Evolutionary conservation across 2,329 filamentous ascomycete genomes (phyloP).

Genomic region (Pseudocercospora fijiensis): DNA sequence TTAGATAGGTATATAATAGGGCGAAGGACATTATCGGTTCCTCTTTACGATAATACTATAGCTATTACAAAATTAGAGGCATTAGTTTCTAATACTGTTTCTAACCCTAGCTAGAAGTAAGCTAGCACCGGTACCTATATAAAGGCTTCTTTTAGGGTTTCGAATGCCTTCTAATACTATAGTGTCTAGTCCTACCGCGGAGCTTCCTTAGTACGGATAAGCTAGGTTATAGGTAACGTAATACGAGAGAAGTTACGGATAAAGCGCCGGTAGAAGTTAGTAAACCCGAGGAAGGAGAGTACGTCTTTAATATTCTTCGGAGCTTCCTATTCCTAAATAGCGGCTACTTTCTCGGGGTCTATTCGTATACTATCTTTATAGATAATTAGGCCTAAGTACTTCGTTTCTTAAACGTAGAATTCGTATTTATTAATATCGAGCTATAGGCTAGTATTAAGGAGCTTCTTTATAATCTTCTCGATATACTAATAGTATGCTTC

Average conservation of each 20-base stretch:
- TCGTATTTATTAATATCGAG: constrained; percentile 27
- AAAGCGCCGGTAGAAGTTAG: no score
- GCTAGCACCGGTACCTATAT: not conserved
- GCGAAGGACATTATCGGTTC: not conserved
- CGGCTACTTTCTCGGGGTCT: constrained; percentile 19
- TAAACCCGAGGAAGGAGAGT: no score
- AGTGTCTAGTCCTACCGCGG: constrained; percentile 5
- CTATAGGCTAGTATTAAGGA: constrained; percentile 15
- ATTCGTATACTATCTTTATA: constrained; percentile 15
- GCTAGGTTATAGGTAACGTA: no score
- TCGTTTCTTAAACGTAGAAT: constrained; percentile 23
- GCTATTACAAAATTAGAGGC: not conserved
- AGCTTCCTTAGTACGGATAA: constrained; percentile 17
- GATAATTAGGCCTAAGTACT: constrained; percentile 28
- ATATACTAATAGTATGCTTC: constrained; percentile 24
- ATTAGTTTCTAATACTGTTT: constrained; percentile 2
- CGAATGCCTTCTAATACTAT: not conserved
- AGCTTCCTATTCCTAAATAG: constrained; percentile 19
- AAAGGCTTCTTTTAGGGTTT: constrained; percentile 3
- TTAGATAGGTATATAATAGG: constrained; percentile 12
- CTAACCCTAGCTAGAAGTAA: not conserved
- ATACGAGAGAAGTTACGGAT: no score
- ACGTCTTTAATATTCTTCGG: not conserved
- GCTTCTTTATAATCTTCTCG: constrained; percentile 17
- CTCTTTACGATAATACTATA: not conserved